These are phyloP conservation scores for Botryotinia convoluta DNA, from an alignment of 2,329 filamentous ascomycete species.

Conservation along the genomic window DNA sequence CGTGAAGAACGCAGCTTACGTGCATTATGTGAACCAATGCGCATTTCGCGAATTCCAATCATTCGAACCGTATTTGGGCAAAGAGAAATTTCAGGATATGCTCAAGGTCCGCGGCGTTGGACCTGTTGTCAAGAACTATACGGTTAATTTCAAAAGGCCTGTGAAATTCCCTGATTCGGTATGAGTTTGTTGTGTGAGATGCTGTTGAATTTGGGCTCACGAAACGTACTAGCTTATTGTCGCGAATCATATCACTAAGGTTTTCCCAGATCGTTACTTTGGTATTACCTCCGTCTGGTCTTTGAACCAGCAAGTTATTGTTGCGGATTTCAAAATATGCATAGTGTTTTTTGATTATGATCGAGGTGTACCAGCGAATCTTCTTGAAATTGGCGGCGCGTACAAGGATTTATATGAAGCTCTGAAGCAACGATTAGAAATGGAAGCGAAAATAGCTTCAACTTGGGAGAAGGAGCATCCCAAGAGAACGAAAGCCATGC, in stretches of 20 bases:
- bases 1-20: slow-evolving; percentile 8
- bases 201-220: background rate
- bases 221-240: background rate
- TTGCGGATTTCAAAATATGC: background rate
- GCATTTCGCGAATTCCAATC: slow-evolving; percentile 5
- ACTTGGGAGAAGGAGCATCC: slow-evolving; percentile 10
- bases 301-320: slow-evolving; percentile 6
- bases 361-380: background rate
- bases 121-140: background rate
- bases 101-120: background rate
- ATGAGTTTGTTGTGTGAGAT: background rate
- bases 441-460: background rate
- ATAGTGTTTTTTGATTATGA: slow-evolving; percentile 8
- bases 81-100: slow-evolving; percentile 17
- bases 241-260: slow-evolving; percentile 11
- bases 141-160: slow-evolving; percentile 1
- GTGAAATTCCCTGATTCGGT: slow-evolving; percentile 9
- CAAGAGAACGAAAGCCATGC: background rate
- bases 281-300: slow-evolving; percentile 1
- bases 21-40: slow-evolving; percentile 14
- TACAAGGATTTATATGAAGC: slow-evolving; percentile 12
- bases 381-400: background rate
- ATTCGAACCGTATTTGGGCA: slow-evolving; percentile 6
- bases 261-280: slow-evolving; percentile 10
- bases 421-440: background rate